Percentiles rank a stretch among this genome's conserved stretches.
Evolutionary conservation across 2,329 filamentous ascomycete species (phyloP).

Genomic region (Tolypocladium capitatum): DNA sequence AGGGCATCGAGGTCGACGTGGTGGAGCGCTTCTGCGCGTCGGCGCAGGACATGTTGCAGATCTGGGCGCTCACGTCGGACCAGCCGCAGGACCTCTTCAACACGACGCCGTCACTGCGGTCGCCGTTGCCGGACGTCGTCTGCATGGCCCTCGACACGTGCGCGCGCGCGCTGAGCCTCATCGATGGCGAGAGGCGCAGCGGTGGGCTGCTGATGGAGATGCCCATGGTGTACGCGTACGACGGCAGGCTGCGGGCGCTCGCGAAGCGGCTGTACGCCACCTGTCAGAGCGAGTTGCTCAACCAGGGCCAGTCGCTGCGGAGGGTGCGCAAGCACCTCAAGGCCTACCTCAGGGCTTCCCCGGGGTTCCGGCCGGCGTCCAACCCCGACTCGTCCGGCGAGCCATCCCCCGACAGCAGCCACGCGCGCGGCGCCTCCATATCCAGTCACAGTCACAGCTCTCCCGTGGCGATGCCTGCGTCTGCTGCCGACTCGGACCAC

Average conservation of each 20-base stretch:
- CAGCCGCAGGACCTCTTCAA: slow-evolving; percentile 9
- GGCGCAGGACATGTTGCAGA: slow-evolving; percentile 14
- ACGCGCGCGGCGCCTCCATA: neutral
- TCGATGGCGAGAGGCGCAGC: slow-evolving; percentile 9
- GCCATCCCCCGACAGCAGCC: slow-evolving; percentile 4
- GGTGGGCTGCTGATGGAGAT: slow-evolving; percentile 7
- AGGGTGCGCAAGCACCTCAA: slow-evolving; percentile 16
- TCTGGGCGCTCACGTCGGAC: slow-evolving; percentile 9
- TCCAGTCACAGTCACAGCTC: slow-evolving; percentile 1
- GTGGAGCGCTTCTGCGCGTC: slow-evolving; percentile 16
- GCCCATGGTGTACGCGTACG: slow-evolving; percentile 10
- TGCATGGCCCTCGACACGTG: slow-evolving; percentile 19
- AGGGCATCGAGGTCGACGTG: slow-evolving; percentile 9
- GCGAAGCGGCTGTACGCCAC: slow-evolving; percentile 13
- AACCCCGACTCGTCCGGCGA: slow-evolving; percentile 7
- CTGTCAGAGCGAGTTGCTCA: slow-evolving; percentile 15
- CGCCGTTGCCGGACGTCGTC: slow-evolving; percentile 14
- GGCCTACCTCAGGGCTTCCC: slow-evolving; percentile 11
- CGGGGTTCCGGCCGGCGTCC: slow-evolving; percentile 4
- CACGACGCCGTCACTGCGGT: slow-evolving; percentile 8
- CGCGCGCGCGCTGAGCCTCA: slow-evolving; percentile 13
- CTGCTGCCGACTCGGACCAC: slow-evolving; percentile 4
- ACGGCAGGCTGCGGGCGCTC: slow-evolving; percentile 11
- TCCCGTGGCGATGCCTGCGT: neutral
- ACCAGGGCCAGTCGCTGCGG: slow-evolving; percentile 11